These are phyloP conservation scores for Trametes hirsuta DNA, from an alignment of 1,284 basidiomycete genomes.

Conservation along the genomic window DNA sequence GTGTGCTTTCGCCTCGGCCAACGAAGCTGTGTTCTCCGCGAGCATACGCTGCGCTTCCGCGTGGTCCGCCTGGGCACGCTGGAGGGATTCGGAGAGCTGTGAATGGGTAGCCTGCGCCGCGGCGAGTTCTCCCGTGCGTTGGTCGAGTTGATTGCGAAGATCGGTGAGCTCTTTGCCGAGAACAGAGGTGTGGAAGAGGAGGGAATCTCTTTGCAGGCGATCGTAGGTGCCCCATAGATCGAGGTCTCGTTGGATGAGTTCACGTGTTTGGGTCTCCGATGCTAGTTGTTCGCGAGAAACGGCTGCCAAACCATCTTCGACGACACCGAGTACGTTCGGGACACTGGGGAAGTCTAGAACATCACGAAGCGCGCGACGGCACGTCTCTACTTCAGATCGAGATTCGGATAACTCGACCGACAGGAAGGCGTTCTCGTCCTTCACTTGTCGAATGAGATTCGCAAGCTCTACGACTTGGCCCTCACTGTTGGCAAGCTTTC, in stretches of 20 bases:
- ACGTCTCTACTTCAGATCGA: slow-evolving; percentile 43
- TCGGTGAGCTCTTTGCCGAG: slow-evolving; percentile 25
- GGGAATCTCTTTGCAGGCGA: slow-evolving; percentile 16
- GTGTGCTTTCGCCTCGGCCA: slow-evolving; percentile 30
- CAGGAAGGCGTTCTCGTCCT: slow-evolving; percentile 55
- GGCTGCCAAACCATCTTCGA: slow-evolving; percentile 6
- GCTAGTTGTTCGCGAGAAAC: slow-evolving; percentile 5
- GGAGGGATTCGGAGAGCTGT: slow-evolving; percentile 43
- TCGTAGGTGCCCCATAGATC: slow-evolving; percentile 17
- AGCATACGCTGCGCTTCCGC: slow-evolving; percentile 30
- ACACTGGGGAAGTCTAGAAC: not conserved
- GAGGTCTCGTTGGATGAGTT: slow-evolving; percentile 13
- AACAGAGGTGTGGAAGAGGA: slow-evolving; percentile 25
- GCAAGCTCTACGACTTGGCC: slow-evolving; percentile 68
- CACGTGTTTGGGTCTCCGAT: not conserved
- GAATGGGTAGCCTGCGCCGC: slow-evolving; percentile 42
- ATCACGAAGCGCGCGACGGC: slow-evolving; percentile 33
- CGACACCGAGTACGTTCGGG: not conserved
- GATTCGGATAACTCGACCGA: slow-evolving; percentile 44
- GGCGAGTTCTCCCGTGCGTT: slow-evolving; percentile 42
- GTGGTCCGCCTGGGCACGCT: slow-evolving; percentile 43
- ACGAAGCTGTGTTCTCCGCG: slow-evolving; percentile 33
- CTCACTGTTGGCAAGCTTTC: slow-evolving; percentile 70
- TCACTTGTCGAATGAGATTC: slow-evolving; percentile 58
- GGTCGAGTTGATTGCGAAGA: slow-evolving; percentile 33